Evolutionary conservation across 1,284 basidiomycete genomes (phyloP), one percentile per base, ranked within the genome.

Genomic region (Puccinia triticina): DNA sequence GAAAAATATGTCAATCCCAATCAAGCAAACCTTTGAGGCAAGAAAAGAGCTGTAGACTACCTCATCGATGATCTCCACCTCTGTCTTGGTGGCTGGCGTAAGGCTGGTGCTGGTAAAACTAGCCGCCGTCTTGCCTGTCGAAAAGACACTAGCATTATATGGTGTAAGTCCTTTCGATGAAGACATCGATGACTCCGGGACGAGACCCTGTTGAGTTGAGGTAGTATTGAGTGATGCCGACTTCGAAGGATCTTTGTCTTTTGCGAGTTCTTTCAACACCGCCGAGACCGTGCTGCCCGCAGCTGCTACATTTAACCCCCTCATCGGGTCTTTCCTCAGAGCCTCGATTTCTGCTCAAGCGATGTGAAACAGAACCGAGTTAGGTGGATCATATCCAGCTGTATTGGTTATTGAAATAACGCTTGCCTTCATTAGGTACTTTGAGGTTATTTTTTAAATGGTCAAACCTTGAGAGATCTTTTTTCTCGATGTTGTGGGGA

Each of bases 141-240:
- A 95, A 86, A 93, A 95, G 7, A 94, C 93, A 3, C 94, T 94
- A 4, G 93, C 90, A 86, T 98, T 97, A 91, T 95, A 94, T 93
- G 85, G 84, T 0, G 82, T 48, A 34, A 79, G 73, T 40, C 69
- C 74, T 32, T 80, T 83, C 10, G 80, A 64, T n/a, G 75, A 50
- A 34, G 40, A 73, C 55, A n/a, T 46, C 3, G 11, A 79, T 48
- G 72, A 82, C 48, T 48, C 84, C 48, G 64, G 29, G 21, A 78
- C 66, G 5, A 53, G 73, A 5, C 67, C 67, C 32, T 53, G 32
- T 66, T 66, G n/a, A 66, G 34, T 40, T 32, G 61, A 10, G 11
- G n/a, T n/a, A 34, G 37, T 32, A 10, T 50, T 83, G 16, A 53
- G 72, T 82, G 32, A 66, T 16, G 59, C 53, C 55, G 77, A 71